Percentiles rank a stretch among this genome's conserved stretches.
phyloP scores from a whole-genome alignment of 1,284 basidiomycete species.

The Gymnopus androsaceus region DNA sequence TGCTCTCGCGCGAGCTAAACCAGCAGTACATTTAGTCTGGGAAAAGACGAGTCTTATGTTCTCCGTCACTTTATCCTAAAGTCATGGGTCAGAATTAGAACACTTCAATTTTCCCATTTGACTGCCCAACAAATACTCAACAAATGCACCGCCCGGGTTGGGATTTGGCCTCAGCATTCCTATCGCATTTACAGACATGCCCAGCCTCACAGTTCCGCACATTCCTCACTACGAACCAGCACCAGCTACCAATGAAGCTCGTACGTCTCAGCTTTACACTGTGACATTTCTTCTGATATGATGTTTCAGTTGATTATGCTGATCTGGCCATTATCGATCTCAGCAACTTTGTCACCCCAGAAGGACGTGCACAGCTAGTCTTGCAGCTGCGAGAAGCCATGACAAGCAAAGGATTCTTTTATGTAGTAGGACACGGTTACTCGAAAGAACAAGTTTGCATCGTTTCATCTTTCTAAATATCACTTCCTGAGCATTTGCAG shows the following conservation, averaged over 20 bases:
- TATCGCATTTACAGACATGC: background rate
- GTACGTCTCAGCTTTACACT: constrained; percentile 26
- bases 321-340: constrained; percentile 68
- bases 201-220: constrained; percentile 23
- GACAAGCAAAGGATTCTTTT: constrained; percentile 63
- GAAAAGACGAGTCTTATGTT: too few species aligned
- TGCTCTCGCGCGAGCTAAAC: too few species aligned
- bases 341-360: constrained; percentile 44
- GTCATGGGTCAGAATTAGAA: too few species aligned
- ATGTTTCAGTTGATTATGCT: constrained; percentile 43
- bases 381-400: constrained; percentile 57
- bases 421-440: constrained; percentile 61
- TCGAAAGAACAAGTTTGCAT: constrained; percentile 41
- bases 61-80: too few species aligned
- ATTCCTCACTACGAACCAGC: constrained; percentile 40
- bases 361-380: constrained; percentile 50
- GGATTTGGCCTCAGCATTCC: too few species aligned
- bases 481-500: constrained; percentile 28
- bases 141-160: too few species aligned
- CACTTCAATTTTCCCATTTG: too few species aligned
- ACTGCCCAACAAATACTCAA: too few species aligned
- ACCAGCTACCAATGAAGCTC: constrained; percentile 32
- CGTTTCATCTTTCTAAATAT: background rate
- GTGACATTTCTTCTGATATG: background rate
- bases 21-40: too few species aligned